Conservation (phyloP, 768 basidiomycete genomes). For the Tephrocybe rancida region DNA sequence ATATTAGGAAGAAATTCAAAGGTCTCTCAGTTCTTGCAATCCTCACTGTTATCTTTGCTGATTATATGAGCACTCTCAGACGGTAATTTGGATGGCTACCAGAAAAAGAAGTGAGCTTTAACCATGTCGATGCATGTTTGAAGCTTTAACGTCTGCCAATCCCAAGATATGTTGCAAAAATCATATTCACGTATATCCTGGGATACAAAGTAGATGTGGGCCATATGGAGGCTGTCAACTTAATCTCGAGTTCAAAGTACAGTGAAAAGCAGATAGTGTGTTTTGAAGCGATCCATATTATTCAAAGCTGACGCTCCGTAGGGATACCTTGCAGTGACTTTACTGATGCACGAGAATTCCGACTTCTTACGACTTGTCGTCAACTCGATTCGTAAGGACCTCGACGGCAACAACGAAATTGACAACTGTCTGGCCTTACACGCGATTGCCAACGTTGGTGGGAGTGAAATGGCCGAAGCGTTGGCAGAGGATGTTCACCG, state of each 20-base stretch:
- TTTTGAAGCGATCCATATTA: slow-evolving; percentile 12
- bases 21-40: slow-evolving; percentile 54
- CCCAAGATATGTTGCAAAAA: slow-evolving; percentile 94
- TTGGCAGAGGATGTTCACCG: slow-evolving; percentile 93
- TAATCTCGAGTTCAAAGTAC: slow-evolving; percentile 94
- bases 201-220: slow-evolving; percentile 99
- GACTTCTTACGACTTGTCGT: slow-evolving; percentile 96
- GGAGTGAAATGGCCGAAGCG: slow-evolving; percentile 98
- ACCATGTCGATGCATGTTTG: background rate
- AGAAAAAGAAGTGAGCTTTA: slow-evolving; percentile 81
- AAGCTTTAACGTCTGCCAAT: background rate
- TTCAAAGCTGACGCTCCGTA: slow-evolving; percentile 31
- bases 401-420: slow-evolving; percentile 92
- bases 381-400: slow-evolving; percentile 96
- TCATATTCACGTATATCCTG: slow-evolving; percentile 98
- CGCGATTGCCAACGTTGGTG: slow-evolving; percentile 97
- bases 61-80: slow-evolving; percentile 42
- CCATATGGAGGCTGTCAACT: slow-evolving; percentile 99
- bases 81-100: slow-evolving; percentile 86
- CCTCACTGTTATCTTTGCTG: background rate
- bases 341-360: slow-evolving; percentile 98
- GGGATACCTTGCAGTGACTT: slow-evolving; percentile 97
- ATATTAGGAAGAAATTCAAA: slow-evolving; percentile 99
- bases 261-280: slow-evolving; percentile 98
- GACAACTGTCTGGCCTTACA: slow-evolving; percentile 97